A percentile compares a stretch with the other conserved stretches of the same genome.
Conservation (phyloP, 2,329 filamentous ascomycete genomes). For the Thermothelomyces thermophilus region DNA sequence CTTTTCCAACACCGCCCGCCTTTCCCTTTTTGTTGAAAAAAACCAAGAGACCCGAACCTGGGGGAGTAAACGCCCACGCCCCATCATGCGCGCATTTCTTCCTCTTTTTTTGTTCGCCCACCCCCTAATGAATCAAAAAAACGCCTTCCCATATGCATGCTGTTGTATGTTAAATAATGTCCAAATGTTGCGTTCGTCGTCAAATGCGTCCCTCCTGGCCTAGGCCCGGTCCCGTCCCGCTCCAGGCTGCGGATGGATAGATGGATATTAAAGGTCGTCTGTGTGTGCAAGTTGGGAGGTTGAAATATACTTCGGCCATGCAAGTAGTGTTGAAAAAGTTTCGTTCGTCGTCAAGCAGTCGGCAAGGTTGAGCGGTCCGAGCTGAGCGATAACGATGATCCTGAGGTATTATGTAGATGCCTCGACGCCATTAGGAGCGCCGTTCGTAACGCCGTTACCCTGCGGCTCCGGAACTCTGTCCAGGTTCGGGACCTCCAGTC, state of each 20-base stretch:
- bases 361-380: slow-evolving; percentile 8
- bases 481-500: slow-evolving; percentile 61
- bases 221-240: neutral
- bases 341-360: neutral
- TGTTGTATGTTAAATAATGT: slow-evolving; percentile 19
- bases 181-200: slow-evolving; percentile 13
- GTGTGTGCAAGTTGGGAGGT: slow-evolving; percentile 19
- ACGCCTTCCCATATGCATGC: slow-evolving; percentile 18
- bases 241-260: slow-evolving; percentile 19
- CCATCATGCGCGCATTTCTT: slow-evolving; percentile 1
- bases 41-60: slow-evolving; percentile 20
- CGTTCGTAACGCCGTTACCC: slow-evolving; percentile 13
- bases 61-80: slow-evolving; percentile 5
- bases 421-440: slow-evolving; percentile 15
- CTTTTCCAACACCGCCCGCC: slow-evolving; percentile 11
- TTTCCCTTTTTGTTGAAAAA: slow-evolving; percentile 28
- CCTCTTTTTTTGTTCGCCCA: slow-evolving; percentile 10
- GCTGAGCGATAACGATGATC: slow-evolving; percentile 2
- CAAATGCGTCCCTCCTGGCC: slow-evolving; percentile 12
- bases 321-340: slow-evolving; percentile 17
- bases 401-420: slow-evolving; percentile 19
- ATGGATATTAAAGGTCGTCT: slow-evolving; percentile 17
- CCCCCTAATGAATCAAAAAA: slow-evolving; percentile 6
- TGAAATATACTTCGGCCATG: slow-evolving; percentile 19
- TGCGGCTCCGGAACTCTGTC: slow-evolving; percentile 36